phyloP scores from a whole-genome alignment of 768 basidiomycete species.

The Dentipellis sp. region DNA sequence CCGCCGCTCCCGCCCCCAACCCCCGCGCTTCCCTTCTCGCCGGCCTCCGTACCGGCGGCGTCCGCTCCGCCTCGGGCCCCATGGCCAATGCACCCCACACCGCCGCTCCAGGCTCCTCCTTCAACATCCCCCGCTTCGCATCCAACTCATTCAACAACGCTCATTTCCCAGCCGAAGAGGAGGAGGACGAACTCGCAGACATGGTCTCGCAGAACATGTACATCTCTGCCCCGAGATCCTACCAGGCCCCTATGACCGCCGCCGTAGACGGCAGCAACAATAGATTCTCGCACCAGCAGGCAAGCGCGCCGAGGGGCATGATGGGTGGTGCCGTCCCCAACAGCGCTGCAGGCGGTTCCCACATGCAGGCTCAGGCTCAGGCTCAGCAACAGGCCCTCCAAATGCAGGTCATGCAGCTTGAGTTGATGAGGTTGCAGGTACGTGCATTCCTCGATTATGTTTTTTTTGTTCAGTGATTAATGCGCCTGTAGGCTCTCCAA shows the following conservation, averaged over 20 bases:
- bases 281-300: constrained; percentile 57
- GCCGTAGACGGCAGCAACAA: constrained; percentile 62
- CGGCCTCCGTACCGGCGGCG: constrained; percentile 85
- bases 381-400: constrained; percentile 59
- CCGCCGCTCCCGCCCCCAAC: constrained; percentile 35
- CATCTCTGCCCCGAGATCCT: constrained; percentile 29
- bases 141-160: constrained; percentile 32
- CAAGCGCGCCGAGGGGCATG: constrained; percentile 34
- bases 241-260: constrained; percentile 56
- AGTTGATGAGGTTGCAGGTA: constrained; percentile 76
- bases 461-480: constrained; percentile 6
- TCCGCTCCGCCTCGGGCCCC: constrained; percentile 50
- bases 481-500: constrained; percentile 43
- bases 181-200: constrained; percentile 53
- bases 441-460: constrained; percentile 14
- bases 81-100: constrained; percentile 48
- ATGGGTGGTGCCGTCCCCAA: constrained; percentile 44
- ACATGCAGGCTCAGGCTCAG: constrained; percentile 39
- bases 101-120: constrained; percentile 52
- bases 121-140: constrained; percentile 51
- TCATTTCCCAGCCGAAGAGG: constrained; percentile 40
- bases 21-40: constrained; percentile 76
- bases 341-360: constrained; percentile 28
- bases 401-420: constrained; percentile 81
- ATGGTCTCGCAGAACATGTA: constrained; percentile 44